Evolutionary conservation across 1,284 basidiomycete genomes (phyloP).

Genomic region (Sporisorium scitamineum): DNA sequence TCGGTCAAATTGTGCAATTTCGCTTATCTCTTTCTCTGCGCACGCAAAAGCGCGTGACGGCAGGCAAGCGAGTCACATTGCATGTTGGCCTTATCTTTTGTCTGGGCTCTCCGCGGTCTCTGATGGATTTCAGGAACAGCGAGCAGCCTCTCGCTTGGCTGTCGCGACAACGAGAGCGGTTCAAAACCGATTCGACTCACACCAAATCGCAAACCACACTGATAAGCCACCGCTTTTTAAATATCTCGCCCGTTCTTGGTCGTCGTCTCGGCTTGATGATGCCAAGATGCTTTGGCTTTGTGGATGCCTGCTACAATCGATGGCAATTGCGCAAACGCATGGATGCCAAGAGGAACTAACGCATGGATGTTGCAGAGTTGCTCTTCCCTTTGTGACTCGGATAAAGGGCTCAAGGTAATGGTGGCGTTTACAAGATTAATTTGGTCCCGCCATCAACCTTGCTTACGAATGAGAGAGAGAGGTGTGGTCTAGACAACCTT

Average conservation of each 20-base stretch:
- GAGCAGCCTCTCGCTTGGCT: too few relatives aligned
- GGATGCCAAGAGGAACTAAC: neutral
- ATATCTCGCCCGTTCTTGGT: neutral
- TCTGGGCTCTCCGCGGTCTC: neutral
- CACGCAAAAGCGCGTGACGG: neutral
- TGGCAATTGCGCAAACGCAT: neutral
- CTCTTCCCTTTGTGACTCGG: neutral
- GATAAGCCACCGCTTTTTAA: slow-evolving; percentile 1
- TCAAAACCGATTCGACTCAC: too few relatives aligned
- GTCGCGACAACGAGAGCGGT: too few relatives aligned
- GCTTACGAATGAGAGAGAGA: neutral
- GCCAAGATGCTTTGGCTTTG: neutral
- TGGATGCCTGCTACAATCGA: neutral
- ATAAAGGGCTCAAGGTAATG: neutral
- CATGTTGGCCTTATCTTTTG: neutral
- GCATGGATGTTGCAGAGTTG: neutral
- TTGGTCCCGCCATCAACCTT: neutral
- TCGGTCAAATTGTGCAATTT: neutral
- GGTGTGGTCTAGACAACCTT: neutral
- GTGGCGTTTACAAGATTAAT: neutral
- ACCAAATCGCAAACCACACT: too few relatives aligned
- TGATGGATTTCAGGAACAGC: slow-evolving; percentile 8
- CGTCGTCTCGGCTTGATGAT: neutral
- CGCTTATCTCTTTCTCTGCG: too few relatives aligned
- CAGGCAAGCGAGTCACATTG: neutral